Conservation (phyloP, 495 filamentous ascomycete species). For the Pseudevernia furfuracea region DNA sequence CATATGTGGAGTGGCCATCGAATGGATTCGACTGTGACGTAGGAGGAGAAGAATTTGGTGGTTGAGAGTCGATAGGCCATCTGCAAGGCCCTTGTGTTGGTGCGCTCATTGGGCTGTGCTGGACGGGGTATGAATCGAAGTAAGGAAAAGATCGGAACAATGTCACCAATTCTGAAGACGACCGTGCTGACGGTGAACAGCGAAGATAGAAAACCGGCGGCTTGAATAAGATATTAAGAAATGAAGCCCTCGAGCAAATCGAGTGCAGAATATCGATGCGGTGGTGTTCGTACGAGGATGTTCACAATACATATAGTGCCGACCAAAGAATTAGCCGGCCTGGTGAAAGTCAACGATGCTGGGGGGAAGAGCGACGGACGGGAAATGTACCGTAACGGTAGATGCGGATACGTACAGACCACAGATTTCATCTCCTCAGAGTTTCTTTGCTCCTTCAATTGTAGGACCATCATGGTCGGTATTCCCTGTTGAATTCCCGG, state of each 20-base stretch:
- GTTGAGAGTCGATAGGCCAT: constrained; percentile 44
- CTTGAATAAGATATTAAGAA: constrained; percentile 6
- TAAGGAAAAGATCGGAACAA: not conserved
- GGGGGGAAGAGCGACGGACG: not conserved
- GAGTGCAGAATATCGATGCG: constrained; percentile 3
- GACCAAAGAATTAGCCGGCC: constrained; percentile 75
- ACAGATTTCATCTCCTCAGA: constrained; percentile 79
- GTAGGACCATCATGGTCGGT: constrained; percentile 28
- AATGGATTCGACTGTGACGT: constrained; percentile 36
- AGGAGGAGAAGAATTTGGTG: constrained; percentile 41
- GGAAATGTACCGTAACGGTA: constrained; percentile 66
- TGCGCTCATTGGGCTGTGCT: constrained; percentile 50
- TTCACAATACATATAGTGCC: constrained; percentile 59
- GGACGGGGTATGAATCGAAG: constrained; percentile 42
- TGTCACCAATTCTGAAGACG: not conserved
- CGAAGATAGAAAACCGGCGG: not conserved
- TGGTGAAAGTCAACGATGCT: constrained; percentile 1
- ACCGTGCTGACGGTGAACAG: not conserved
- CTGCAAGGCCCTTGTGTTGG: constrained; percentile 42
- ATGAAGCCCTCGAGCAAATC: constrained; percentile 3
- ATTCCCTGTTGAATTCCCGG: constrained; percentile 25
- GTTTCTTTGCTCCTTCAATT: constrained; percentile 29
- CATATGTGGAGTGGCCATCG: constrained; percentile 40
- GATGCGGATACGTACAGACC: constrained; percentile 82
- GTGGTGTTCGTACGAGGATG: not conserved